Evolutionary conservation across 768 basidiomycete species (phyloP), one percentile per base, ranked within the genome.

Genomic region (Pilatotrama ljubarskyi): DNA sequence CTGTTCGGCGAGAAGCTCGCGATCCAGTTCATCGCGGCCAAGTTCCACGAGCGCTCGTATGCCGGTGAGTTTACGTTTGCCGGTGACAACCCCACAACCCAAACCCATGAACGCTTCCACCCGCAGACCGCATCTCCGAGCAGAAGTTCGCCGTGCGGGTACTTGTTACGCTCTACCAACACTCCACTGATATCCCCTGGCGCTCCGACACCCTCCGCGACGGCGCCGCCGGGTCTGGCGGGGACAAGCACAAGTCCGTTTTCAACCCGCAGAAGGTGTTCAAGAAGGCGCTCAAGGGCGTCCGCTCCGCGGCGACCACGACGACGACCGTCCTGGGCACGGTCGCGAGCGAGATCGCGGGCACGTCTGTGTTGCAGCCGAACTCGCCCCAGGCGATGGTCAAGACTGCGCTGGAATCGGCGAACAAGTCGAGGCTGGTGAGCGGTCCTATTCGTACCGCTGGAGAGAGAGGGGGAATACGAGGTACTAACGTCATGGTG

Each of bases 301-400:
- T 93, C 13, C 83, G 83, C 36, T 74, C 74, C 32, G 92, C 84
- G 17, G 93, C 91, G 4, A 90, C 89, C 18, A 89, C 87, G 2
- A 93, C 91, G 0, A 93, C 93, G 3, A 92, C 92, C 20, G 83
- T 80, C 0, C 74, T 86, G 15, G 84, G 85, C 25, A 86, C 84
- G 60, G 82, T 86, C 54, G 85, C 84, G 8, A 80, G 76, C 17
- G 83, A 86, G 67, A 85, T 86, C 65, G 78, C 82, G 9, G 83
- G 84, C 50, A 80, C 79, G 71, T 87, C 86, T 38, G 82, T 95
- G n/a, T 74, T 95, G 20, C 93, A 95, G 71, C 93, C 93, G 41
- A 94, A 95, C 69, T 91, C 90, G 0, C 90, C 91, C 0, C 84
- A 84, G 68, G 87, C 88, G 24, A 84, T 89, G 75, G 90, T 95